Base-by-base conservation (phyloP, 1,284 basidiomycete genomes). In the Tilletia caries region DNA sequence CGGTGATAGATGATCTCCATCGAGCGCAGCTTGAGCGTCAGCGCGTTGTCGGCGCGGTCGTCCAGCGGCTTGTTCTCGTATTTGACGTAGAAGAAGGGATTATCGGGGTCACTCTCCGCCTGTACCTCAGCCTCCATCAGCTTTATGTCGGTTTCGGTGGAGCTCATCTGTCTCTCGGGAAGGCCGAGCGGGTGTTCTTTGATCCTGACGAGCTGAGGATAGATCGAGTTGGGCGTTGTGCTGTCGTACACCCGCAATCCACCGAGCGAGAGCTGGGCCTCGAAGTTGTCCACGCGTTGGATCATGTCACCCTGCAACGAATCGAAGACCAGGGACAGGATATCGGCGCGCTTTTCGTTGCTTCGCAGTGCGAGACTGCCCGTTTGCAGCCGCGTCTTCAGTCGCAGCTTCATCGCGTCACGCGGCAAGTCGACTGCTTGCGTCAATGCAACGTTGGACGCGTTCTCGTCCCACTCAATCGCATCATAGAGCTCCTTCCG, bases 1-100 rank as follows among this genome's bases (percentile, higher is more conserved):
- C 88, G 89, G 82, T 98, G 94, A 81, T 99, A 99, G 69, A 99
- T 92, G 76, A 99, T 92, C 84, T 99, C 95, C 89, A 97, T 92
- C 79, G 95, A 93, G 5, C 94, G 89, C 91, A 99, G 93, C 70
- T 90, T 90, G 67, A 97, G 89, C 5, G 91, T 91, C 68, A 98
- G 85, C 0, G 91, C 93, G 78, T 89, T 96, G 83, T 98, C 95
- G 43, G 97, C 95, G 58, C 93, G 89, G 67, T 91, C 90, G 83
- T 98, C 93, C 52, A 98, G 86, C 8, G 96, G 97, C 76, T 93
- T 95, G 71, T 91, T 90, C 85, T 98, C 97, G 76, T 95, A 92
- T 80, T 92, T 92, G 78, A 96, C 85, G 76, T 88, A 92, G 84
- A 99, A 94, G 87, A 99, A 98, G 1, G 95, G 92, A 66, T 92